Base-by-base conservation (phyloP, 2,329 filamentous ascomycete species). In the Fusarium albosuccineum region DNA sequence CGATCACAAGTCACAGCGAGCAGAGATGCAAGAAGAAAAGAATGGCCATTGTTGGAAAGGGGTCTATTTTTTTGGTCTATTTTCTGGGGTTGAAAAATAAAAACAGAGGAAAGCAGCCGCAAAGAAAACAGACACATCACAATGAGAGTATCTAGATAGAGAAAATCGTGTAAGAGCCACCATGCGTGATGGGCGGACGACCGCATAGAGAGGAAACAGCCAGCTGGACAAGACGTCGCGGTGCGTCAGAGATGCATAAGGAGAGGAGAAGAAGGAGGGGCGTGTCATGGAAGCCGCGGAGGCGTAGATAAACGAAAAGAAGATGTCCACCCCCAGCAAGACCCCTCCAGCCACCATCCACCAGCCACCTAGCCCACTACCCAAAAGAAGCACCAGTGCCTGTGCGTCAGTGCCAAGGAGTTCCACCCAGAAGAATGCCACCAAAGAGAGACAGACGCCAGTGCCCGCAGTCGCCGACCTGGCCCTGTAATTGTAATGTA, bases 401-500 rank as follows among this genome's bases (percentile, higher is more conserved):
- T 49, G 57, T 49, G 42, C 29, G 37, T 45, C 44, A 39, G 30
- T 40, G 36, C 34, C 51, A 57, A 45, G 57, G 37, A n/a, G 44
- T 30, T 17, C n/a, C 44, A 33, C 10, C 42, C 42, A 46, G 27
- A 33, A 33, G n/a, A 48, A 48, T 48, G 44, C 29, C 44, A 48
- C 29, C 29, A 48, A 34, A 16, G 17, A 22, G 17, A 22, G 17
- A 22, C 17, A 22, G 17, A 22, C 17, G 17, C 17, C 17, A 34
- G 44, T 48, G 44, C 29, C 29, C 29, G 44, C n/a, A 17, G 22
- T 48, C n/a, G 44, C 27, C 44, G 44, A 22, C 29, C 22, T 22
- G 17, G 17, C 17, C 17, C 17, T 22, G 17, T 22, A 22, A 22
- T 22, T 22, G 17, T 22, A 22, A 22, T 22, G 17, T 22, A 22